Evolutionary conservation across 2,329 filamentous ascomycete genomes (phyloP).

Genomic region (Arthrobotrys musiformis): DNA sequence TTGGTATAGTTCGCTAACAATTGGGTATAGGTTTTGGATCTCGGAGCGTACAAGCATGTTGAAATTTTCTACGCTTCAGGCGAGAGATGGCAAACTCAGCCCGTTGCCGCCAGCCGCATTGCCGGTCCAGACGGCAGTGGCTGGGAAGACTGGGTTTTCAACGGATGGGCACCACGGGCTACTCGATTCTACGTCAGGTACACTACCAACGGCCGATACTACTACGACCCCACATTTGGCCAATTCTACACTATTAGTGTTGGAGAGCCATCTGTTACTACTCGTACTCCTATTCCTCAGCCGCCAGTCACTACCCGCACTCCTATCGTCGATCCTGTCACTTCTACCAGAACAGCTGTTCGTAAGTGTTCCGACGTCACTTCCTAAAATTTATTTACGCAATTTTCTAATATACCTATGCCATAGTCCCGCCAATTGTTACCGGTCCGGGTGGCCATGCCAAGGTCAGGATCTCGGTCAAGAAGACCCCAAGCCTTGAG

Average conservation of each 20-base stretch:
- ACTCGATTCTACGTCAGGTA: slow-evolving; percentile 29
- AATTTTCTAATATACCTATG: neutral
- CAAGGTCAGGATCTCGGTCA: neutral
- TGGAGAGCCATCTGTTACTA: neutral
- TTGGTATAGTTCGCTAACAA: too few species aligned
- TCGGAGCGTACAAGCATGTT: slow-evolving; percentile 9
- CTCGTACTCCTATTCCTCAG: neutral
- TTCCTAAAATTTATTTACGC: too few species aligned
- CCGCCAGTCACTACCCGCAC: neutral
- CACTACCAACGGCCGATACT: slow-evolving; percentile 11
- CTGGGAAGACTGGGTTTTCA: slow-evolving; percentile 36
- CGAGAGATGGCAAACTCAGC: slow-evolving; percentile 15
- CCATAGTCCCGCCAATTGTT: slow-evolving; percentile 1
- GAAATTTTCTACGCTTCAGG: slow-evolving; percentile 18
- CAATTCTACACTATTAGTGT: slow-evolving; percentile 3
- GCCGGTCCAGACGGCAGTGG: slow-evolving; percentile 1
- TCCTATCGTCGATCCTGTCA: neutral
- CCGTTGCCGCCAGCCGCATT: neutral
- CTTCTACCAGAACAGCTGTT: neutral
- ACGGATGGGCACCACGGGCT: slow-evolving; percentile 6
- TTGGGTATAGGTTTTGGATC: neutral
- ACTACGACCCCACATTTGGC: slow-evolving; percentile 9
- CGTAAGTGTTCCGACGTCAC: neutral
- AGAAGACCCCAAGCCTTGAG: slow-evolving; percentile 7
- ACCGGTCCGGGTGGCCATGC: neutral